Evolutionary conservation across 805 yeast genomes (phyloP).

Genomic region (Ogataea nakhonphanomensis): DNA sequence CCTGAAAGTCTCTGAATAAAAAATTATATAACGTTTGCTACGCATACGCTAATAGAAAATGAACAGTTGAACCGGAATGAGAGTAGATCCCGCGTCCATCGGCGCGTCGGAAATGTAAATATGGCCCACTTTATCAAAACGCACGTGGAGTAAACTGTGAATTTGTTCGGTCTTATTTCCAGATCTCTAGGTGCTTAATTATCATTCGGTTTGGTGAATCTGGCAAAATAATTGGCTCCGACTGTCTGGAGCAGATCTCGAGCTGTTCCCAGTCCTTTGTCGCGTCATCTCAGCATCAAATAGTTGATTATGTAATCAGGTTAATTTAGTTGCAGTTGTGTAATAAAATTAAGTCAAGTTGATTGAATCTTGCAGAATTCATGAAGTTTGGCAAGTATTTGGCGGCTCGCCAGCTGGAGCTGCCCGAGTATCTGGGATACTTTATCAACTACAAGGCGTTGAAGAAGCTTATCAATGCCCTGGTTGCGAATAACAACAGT

Average conservation of each 20-base stretch:
- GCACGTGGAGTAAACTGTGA: neutral
- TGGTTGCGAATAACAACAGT: slow-evolving; percentile 41
- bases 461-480: slow-evolving; percentile 84
- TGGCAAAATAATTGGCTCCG: too few relatives aligned
- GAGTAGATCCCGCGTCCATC: neutral
- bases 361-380: neutral
- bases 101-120: neutral
- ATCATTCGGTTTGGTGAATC: too few relatives aligned
- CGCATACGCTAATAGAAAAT: slow-evolving; percentile 6
- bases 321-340: too few relatives aligned
- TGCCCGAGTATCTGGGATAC: slow-evolving; percentile 92
- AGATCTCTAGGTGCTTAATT: too few relatives aligned
- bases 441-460: slow-evolving; percentile 93
- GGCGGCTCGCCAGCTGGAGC: slow-evolving; percentile 89
- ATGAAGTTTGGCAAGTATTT: slow-evolving; percentile 93
- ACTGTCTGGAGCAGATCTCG: too few relatives aligned
- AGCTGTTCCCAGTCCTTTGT: too few relatives aligned
- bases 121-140: neutral
- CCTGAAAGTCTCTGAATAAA: neutral
- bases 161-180: too few relatives aligned
- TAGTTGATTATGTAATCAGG: neutral
- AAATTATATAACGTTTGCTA: slow-evolving; percentile 6
- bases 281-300: neutral
- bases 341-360: neutral
- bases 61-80: neutral